Evolutionary conservation across 2,329 filamentous ascomycete genomes (phyloP), one percentile per base, ranked within the genome.

Genomic region (Microdochium paspali): DNA sequence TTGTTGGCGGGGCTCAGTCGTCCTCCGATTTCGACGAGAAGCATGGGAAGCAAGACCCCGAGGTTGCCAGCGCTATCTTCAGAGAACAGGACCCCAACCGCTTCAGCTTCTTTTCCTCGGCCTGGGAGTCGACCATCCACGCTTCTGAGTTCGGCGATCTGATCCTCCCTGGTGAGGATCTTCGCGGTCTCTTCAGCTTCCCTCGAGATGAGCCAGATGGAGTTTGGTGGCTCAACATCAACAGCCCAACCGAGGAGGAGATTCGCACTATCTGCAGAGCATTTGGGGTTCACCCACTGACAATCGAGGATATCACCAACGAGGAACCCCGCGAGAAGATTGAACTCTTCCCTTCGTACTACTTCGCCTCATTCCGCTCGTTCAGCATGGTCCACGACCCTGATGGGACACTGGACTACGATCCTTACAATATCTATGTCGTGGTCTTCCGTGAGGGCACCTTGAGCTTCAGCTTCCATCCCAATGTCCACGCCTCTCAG

Each of bases 201-300:
- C 80, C 80, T 6, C 80, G 74, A 46, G 74, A 76, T 25, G 79
- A 82, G 51, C 66, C 70, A 2, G 76, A 90, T 56, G 91, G 91
- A 58, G 90, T 95, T n/a, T 98, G 91, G 90, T 98, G 93, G 93
- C 76, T 98, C 45, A 95, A 98, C 59, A 85, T 96, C 63, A 85
- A 91, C 62, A 89, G 87, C 56, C 89, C 91, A 1, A 90, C 85
- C 1, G 87, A 90, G 60, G 90, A 91, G 50, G 93, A 97, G 63
- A 82, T 95, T 20, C 82, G 84, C 40, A 84, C 84, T 25, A 84
- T 98, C 52, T 95, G 89, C 72, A 90, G 90, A 60, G 90, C 93
- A 4, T 98, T 98, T 66, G 89, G 89, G 13, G 87, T 98, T 47
- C 93, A 98, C 66, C 91, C 91, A 28, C 72, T 98, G 65, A 98